A percentile compares a stretch with the other conserved stretches of the same genome.
phyloP scores from a whole-genome alignment of 2,329 filamentous ascomycete species.

The Corinectria fuckeliana region DNA sequence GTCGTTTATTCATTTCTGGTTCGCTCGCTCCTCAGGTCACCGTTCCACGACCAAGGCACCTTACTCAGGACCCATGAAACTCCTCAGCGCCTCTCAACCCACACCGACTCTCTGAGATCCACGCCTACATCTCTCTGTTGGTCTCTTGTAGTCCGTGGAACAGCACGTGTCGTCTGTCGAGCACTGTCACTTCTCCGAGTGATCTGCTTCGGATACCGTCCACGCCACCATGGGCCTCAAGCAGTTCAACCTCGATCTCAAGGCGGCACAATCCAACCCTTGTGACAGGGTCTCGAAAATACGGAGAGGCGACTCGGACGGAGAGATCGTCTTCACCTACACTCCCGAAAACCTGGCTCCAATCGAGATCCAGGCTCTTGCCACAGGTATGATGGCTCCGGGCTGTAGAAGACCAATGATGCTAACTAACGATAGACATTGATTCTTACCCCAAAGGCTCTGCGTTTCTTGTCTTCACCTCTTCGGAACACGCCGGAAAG shows the following conservation, averaged over 20 bases:
- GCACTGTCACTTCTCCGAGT: neutral
- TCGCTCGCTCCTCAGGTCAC: neutral
- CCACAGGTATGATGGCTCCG: conserved; percentile 38
- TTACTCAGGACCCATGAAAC: neutral
- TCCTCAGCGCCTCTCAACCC: neutral
- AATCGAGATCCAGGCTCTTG: conserved; percentile 48
- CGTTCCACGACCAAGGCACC: neutral
- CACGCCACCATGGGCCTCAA: conserved; percentile 64
- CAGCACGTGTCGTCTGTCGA: no score
- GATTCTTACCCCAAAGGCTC: conserved; percentile 47
- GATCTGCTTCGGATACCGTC: neutral
- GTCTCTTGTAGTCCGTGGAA: neutral
- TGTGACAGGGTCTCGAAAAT: conserved; percentile 62
- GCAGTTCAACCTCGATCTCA: conserved; percentile 67
- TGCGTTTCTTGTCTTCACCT: conserved; percentile 53
- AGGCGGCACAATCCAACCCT: conserved; percentile 46
- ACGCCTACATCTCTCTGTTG: neutral
- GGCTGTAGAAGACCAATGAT: neutral
- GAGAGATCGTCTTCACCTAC: conserved; percentile 70
- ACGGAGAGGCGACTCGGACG: conserved; percentile 70
- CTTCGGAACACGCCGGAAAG: conserved; percentile 43
- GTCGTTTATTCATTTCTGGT: neutral
- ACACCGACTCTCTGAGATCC: neutral
- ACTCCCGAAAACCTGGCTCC: conserved; percentile 35
- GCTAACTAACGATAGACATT: conserved; percentile 31